Evolutionary conservation across 495 filamentous ascomycete genomes (phyloP).

Genomic region (Neurospora intermedia): DNA sequence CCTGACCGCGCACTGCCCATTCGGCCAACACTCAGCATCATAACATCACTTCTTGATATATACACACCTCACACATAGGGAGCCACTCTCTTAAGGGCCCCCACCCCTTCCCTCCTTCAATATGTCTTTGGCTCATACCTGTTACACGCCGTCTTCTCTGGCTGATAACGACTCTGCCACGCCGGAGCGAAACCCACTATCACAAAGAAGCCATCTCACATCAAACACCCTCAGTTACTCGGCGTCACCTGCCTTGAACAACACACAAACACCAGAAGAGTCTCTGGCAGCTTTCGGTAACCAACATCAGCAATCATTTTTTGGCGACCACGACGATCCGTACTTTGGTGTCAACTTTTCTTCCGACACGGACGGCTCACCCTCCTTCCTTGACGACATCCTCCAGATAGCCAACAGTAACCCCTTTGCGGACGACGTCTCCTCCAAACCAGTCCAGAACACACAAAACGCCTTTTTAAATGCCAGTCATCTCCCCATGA

Average conservation of each 20-base stretch:
- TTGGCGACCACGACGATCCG: constrained; percentile 31
- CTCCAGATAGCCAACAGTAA: constrained; percentile 2
- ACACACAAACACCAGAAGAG: constrained; percentile 33
- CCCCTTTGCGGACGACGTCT: not conserved
- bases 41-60: constrained; percentile 5
- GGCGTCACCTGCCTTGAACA: constrained; percentile 27
- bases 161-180: constrained; percentile 13
- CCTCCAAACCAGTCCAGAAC: constrained; percentile 4
- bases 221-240: constrained; percentile 25
- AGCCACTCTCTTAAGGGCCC: not conserved
- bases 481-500: constrained; percentile 16
- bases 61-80: constrained; percentile 9
- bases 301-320: constrained; percentile 24
- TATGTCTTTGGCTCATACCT: constrained; percentile 24
- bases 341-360: constrained; percentile 31
- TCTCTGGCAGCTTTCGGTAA: constrained; percentile 27
- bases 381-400: constrained; percentile 25
- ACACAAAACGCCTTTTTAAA: constrained; percentile 6
- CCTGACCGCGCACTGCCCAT: constrained; percentile 5
- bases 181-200: constrained; percentile 15
- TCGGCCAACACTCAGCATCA: constrained; percentile 1
- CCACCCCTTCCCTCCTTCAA: constrained; percentile 9
- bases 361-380: constrained; percentile 18
- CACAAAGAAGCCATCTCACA: constrained; percentile 32
- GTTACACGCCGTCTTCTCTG: constrained; percentile 17